A percentile compares a stretch with the other conserved stretches of the same genome.
Evolutionary conservation across 106 monocot genomes (phyloP).

Genomic region (Dendrobium catenatum): DNA sequence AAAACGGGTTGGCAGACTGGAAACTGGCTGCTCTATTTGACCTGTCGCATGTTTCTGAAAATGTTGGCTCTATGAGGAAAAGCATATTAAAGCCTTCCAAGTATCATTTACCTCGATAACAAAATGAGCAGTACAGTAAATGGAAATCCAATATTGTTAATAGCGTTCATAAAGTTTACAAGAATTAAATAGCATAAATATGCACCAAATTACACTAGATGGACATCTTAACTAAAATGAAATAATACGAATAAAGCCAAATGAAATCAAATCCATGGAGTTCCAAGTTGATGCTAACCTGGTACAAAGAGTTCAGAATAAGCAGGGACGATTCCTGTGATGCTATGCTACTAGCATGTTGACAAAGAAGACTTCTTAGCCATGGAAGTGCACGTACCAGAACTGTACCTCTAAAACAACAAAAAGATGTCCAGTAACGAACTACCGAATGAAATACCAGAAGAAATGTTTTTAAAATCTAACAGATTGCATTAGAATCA

Average conservation of each 20-base stretch:
- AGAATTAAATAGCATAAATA: background rate
- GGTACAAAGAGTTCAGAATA: slow-evolving; percentile 62
- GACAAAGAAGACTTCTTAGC: slow-evolving; percentile 56
- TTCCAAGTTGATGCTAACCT: slow-evolving; percentile 31
- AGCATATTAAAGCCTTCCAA: background rate
- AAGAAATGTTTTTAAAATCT: background rate
- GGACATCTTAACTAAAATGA: background rate
- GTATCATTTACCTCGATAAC: background rate
- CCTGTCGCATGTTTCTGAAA: too few species aligned
- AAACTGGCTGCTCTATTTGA: too few species aligned
- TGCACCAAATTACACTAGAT: background rate
- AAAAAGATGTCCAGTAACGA: background rate
- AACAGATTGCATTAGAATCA: background rate
- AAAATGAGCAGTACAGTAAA: background rate
- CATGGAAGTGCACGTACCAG: slow-evolving; percentile 65
- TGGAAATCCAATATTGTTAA: background rate
- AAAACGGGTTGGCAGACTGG: too few species aligned
- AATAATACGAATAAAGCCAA: background rate
- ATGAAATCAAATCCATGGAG: background rate
- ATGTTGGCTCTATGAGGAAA: too few species aligned
- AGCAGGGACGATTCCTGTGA: slow-evolving; percentile 61
- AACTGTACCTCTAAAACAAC: slow-evolving; percentile 45
- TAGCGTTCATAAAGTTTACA: background rate
- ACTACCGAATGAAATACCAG: background rate
- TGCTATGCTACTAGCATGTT: slow-evolving; percentile 69